Base-by-base conservation (phyloP, 352 stramenopile species). In the Thalassiosira mediterranea region DNA sequence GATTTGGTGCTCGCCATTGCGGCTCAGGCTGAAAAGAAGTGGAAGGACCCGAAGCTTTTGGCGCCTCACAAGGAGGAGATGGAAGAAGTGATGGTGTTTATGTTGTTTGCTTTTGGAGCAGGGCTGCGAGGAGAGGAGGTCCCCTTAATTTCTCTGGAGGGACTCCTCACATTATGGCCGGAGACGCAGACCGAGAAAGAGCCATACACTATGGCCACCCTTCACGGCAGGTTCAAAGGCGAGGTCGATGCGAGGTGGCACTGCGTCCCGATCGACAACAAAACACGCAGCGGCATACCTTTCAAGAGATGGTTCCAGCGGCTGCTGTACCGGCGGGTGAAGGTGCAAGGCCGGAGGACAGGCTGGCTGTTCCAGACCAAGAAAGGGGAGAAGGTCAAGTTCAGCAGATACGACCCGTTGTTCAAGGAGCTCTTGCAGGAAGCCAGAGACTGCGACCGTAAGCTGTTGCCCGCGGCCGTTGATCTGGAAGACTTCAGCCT, bases 71-170 rank as follows among this genome's bases (percentile, higher is more conserved):
- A 56, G 47, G 21, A 56, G n/a, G n/a, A 28, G 1, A 13, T 3
- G 4, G 47, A 56, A 28, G 47, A 56, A 29, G 1, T 56, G 10
- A 28, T 28, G 11, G n/a, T 13, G 21, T 56, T 26, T 56, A 1
- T 56, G 0, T 0, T 56, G 2, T 26, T 56, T 8, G n/a, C 5
- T 8, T 56, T 56, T 29, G 21, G n/a, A 10, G 47, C 26, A 2
- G n/a, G n/a, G 10, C n/a, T 56, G 10, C n/a, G 47, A 17, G 52
- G 52, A 15, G 52, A 61, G 52, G 52, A 61, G 23, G 28, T 46
- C 15, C 25, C 4, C 0, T 15, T 61, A 25, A 25, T 61, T n/a
- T 17, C 15, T 44, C 17, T 61, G 13, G 26, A 46, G 44, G 52
- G 52, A 15, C 2, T 61, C 11, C 13, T 61, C 15, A 19, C 48